Evolutionary conservation across 106 monocot genomes (phyloP).

Genomic region (Dioscorea dumetorum): DNA sequence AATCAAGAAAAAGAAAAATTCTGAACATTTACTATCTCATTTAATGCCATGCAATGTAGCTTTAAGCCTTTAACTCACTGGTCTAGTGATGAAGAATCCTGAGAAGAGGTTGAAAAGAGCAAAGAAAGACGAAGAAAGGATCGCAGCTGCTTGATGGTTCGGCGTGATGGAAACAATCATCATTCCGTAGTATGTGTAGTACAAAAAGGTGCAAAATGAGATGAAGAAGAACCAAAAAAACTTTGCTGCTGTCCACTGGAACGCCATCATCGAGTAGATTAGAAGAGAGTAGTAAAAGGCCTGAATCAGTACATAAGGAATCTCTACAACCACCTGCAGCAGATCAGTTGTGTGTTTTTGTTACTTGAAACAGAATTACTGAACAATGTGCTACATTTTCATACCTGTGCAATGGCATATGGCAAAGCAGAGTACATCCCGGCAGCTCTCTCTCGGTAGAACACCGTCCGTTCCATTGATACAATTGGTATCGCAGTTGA

Average conservation of each 20-base stretch:
- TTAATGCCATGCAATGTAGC: not conserved
- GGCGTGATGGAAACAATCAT: slow-evolving; percentile 11
- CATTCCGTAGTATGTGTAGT: slow-evolving; percentile 16
- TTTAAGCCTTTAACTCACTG: not conserved
- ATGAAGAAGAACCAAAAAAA: slow-evolving; percentile 17
- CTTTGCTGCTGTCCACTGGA: slow-evolving; percentile 9
- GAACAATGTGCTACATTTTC: no score
- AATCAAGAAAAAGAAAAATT: not conserved
- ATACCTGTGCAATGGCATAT: slow-evolving; percentile 21
- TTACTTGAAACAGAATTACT: no score
- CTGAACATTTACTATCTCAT: not conserved
- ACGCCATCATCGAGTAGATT: slow-evolving; percentile 4
- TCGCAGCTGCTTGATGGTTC: slow-evolving; percentile 3
- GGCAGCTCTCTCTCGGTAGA: slow-evolving; percentile 22
- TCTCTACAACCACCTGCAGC: slow-evolving; percentile 13
- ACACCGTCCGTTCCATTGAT: slow-evolving; percentile 19
- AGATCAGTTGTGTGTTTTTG: no score
- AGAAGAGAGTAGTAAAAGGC: not conserved
- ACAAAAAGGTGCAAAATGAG: slow-evolving; percentile 5
- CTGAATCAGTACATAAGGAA: not conserved
- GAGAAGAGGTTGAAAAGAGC: slow-evolving; percentile 10
- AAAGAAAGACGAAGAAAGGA: slow-evolving; percentile 8
- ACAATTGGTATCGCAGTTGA: slow-evolving; percentile 11
- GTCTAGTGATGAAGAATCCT: slow-evolving; percentile 6
- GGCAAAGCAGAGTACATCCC: slow-evolving; percentile 25